These are phyloP conservation scores for Apiospora kogelbergensis DNA, from an alignment of 2,329 filamentous ascomycete species.

Conservation along the genomic window DNA sequence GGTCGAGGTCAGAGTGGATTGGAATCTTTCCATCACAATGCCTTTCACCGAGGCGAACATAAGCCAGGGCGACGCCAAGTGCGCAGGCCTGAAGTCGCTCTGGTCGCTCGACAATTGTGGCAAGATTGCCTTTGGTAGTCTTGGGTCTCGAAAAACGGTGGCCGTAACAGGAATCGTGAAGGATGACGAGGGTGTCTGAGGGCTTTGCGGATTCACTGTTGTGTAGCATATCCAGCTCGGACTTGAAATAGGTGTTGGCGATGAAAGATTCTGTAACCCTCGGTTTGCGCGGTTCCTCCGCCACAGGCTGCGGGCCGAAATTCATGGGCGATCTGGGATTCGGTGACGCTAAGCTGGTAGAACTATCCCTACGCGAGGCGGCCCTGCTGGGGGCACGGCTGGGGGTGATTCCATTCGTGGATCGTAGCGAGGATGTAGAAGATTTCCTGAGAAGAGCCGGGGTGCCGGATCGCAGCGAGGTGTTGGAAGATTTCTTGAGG, in stretches of 20 bases:
- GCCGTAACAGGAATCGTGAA: conserved; percentile 94
- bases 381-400: conserved; percentile 36
- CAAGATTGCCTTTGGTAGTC: conserved; percentile 68
- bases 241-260: conserved; percentile 67
- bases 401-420: conserved; percentile 40
- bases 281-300: conserved; percentile 38
- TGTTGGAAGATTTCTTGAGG: conserved; percentile 56
- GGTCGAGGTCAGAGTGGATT: conserved; percentile 62
- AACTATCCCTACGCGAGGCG: conserved; percentile 49
- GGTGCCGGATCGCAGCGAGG: conserved; percentile 48
- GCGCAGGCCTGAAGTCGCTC: conserved; percentile 85
- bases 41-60: conserved; percentile 83
- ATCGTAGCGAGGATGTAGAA: conserved; percentile 57
- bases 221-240: conserved; percentile 67
- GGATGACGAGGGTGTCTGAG: conserved; percentile 73
- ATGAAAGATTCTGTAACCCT: conserved; percentile 53
- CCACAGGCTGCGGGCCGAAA: conserved; percentile 21
- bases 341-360: conserved; percentile 45
- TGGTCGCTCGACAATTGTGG: conserved; percentile 87
- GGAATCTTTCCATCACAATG: conserved; percentile 71
- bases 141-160: conserved; percentile 86
- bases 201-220: conserved; percentile 38
- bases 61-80: conserved; percentile 80
- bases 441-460: conserved; percentile 55
- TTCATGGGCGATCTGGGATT: conserved; percentile 21